A percentile compares a stretch with the other conserved stretches of the same genome.
These are phyloP conservation scores for Salix arbutifolia DNA, from an alignment of 345 rosid genomes.

Conservation along the genomic window DNA sequence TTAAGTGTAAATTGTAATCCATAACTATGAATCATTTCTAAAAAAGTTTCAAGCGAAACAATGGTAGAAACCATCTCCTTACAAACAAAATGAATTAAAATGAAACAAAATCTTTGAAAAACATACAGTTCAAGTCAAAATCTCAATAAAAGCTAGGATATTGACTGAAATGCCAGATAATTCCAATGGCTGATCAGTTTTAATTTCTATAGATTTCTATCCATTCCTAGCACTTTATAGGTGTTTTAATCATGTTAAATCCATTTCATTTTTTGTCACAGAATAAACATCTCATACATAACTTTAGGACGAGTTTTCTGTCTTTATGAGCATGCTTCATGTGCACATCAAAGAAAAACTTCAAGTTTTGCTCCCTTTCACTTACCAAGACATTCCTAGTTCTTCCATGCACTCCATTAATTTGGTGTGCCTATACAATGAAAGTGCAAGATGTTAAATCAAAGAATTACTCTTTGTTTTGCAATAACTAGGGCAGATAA, in stretches of 20 bases:
- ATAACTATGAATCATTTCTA: constrained; percentile 9
- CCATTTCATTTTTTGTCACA: background rate
- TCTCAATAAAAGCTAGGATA: background rate
- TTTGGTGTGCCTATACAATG: constrained; percentile 64
- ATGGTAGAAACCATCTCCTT: background rate
- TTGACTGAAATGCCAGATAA: constrained; percentile 5
- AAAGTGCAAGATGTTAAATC: constrained; percentile 7
- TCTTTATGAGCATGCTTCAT: background rate
- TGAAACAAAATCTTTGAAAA: too few relatives aligned
- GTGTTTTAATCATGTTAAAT: background rate
- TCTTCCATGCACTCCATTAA: constrained; percentile 68
- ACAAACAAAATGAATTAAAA: background rate
- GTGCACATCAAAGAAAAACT: background rate
- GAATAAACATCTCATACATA: background rate
- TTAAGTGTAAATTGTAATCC: constrained; percentile 9
- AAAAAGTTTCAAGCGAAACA: background rate
- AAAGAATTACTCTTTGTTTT: background rate
- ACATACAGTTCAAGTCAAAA: background rate
- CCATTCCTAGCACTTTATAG: background rate
- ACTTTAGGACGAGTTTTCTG: background rate
- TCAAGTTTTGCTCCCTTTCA: constrained; percentile 9
- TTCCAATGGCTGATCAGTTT: background rate
- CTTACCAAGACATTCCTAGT: constrained; percentile 61
- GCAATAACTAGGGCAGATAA: constrained; percentile 5
- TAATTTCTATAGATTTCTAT: background rate